Base-by-base conservation (phyloP, 2,329 filamentous ascomycete genomes). In the Cryphonectria radicalis region DNA sequence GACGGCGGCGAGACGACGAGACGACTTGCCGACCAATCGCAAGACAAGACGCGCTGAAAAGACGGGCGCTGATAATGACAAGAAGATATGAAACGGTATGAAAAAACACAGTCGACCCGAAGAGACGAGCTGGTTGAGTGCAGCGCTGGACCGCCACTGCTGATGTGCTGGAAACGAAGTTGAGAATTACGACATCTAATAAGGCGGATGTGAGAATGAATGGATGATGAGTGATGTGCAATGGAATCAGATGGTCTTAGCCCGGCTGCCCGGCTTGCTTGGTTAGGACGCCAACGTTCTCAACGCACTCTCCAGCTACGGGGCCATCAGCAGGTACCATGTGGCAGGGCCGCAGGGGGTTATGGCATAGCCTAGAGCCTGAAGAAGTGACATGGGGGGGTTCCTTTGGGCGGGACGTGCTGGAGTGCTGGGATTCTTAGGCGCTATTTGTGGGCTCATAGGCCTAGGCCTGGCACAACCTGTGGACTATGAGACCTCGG, bases 71-170 rank as follows among this genome's bases (percentile, higher is more conserved):
- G 55, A 57, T 57, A 11, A 32, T 32, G 25, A 14, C 25, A 32
- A 32, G 55, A 8, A 35, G 55, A 32, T 50, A n/a, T 59, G 55
- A 59, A 32, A 28, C 55, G 55, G 55, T 50, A 50, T 50, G 10
- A 4, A 19, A 59, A 14, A 59, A 28, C 55, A 32, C 55, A 59
- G 55, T 32, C 55, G 55, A 59, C 55, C 14, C 55, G 28, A 40
- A 40, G 32, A 62, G 32, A 32, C 46, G 28, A 57, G 40, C 65
- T 70, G 71, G 60, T 32, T 53, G 66, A 60, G 50, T 50, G 50
- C 65, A 70, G 69, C 59, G 57, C 57, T 64, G 46, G 50, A 67
- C 57, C 62, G 65, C 69, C 64, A 55, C 60, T 66, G 60, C 32
- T 53, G 28, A 37, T 65, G 63, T 63, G 28, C 68, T 66, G 28